A percentile compares a stretch with the other conserved stretches of the same genome.
Evolutionary conservation across 2,329 filamentous ascomycete species (phyloP).

Genomic region (Dryadomyces quercivorus): DNA sequence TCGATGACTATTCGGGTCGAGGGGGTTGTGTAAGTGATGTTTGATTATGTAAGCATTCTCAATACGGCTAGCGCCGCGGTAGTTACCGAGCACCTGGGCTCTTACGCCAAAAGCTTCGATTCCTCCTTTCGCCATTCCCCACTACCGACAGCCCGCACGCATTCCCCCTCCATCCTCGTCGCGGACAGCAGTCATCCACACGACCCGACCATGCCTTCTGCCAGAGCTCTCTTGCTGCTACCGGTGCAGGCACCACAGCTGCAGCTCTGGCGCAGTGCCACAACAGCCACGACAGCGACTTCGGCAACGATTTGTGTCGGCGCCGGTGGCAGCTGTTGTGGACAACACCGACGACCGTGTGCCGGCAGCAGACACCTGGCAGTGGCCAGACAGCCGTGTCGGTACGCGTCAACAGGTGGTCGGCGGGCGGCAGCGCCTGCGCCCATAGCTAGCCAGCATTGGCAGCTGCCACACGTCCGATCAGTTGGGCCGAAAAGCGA

Average conservation of each 20-base stretch:
- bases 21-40: no score
- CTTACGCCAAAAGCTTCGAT: no score
- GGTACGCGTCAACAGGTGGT: background rate
- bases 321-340: background rate
- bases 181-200: no score
- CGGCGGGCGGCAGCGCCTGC: no score
- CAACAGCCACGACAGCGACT: background rate
- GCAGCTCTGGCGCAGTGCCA: slow-evolving; percentile 6
- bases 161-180: no score
- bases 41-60: no score
- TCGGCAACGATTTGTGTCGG: background rate
- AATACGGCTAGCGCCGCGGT: no score
- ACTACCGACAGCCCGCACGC: no score
- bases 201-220: background rate
- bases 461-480: background rate
- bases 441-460: background rate
- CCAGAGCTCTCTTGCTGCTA: background rate
- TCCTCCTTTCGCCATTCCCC: no score
- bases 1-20: no score
- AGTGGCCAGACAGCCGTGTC: background rate
- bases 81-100: no score
- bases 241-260: slow-evolving; percentile 6
- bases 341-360: no score
- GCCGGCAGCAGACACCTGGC: background rate
- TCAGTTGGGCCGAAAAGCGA: background rate